A percentile compares a stretch with the other conserved stretches of the same genome.
These are phyloP conservation scores for Drechslerella coelobrocha DNA, from an alignment of 2,329 filamentous ascomycete genomes.

Conservation along the genomic window DNA sequence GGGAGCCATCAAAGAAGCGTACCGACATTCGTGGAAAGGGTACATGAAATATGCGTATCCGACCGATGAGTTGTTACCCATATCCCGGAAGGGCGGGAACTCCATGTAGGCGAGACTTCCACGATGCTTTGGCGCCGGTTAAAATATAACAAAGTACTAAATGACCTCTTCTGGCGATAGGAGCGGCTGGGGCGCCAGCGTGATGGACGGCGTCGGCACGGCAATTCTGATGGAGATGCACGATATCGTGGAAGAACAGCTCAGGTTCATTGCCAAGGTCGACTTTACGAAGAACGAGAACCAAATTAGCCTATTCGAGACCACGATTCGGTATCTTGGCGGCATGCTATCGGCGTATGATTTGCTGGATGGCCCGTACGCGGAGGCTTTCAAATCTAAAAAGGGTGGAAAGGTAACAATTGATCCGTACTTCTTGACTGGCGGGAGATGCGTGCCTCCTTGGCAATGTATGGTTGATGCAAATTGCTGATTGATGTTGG, in stretches of 20 bases:
- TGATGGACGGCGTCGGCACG: constrained; percentile 80
- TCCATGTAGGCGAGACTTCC: constrained; percentile 66
- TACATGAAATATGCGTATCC: constrained; percentile 78
- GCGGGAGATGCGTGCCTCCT: too few species aligned
- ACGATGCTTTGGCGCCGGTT: neutral
- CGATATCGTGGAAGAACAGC: constrained; percentile 72
- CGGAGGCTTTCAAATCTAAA: constrained; percentile 61
- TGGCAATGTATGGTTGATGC: neutral
- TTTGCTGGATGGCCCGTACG: constrained; percentile 72
- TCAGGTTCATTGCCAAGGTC: constrained; percentile 73
- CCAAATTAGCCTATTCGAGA: constrained; percentile 81
- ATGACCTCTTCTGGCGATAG: constrained; percentile 59
- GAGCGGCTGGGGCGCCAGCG: constrained; percentile 84
- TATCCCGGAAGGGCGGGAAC: constrained; percentile 70
- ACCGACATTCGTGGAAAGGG: constrained; percentile 73
- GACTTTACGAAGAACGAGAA: constrained; percentile 68
- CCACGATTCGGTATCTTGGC: constrained; percentile 84
- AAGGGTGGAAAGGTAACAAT: constrained; percentile 35
- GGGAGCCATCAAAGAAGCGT: constrained; percentile 71
- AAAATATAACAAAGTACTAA: constrained; percentile 2
- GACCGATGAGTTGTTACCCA: constrained; percentile 75
- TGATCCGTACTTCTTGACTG: too few species aligned
- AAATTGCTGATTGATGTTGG: constrained; percentile 29
- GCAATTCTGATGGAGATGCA: constrained; percentile 77
- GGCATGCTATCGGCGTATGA: constrained; percentile 76